These are phyloP conservation scores for Chrysanthemum lavandulifolium DNA, from an alignment of 129 eudicot species.

Conservation along the genomic window DNA sequence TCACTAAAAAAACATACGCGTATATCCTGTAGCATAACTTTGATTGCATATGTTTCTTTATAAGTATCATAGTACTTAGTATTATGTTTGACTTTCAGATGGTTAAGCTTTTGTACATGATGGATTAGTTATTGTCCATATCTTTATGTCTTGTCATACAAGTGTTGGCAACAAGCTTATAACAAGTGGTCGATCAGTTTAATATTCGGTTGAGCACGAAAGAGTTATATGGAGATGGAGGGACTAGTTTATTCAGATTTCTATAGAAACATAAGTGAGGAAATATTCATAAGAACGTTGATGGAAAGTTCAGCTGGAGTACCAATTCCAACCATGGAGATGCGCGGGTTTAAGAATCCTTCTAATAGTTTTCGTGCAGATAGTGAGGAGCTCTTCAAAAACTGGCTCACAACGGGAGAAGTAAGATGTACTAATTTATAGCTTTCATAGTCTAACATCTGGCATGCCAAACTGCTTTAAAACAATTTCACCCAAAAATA, in stretches of 20 bases:
- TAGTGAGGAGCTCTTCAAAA: slow-evolving; percentile 70
- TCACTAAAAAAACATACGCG: slow-evolving; percentile 22
- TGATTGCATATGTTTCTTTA: not conserved
- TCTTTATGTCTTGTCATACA: slow-evolving; percentile 13
- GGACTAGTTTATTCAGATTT: slow-evolving; percentile 53
- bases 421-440: slow-evolving; percentile 39
- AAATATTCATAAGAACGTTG: slow-evolving; percentile 51
- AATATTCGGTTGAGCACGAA: slow-evolving; percentile 13
- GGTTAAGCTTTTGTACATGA: slow-evolving; percentile 3
- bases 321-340: slow-evolving; percentile 64
- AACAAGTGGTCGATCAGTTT: not conserved
- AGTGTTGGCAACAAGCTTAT: slow-evolving; percentile 3
- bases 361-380: slow-evolving; percentile 48
- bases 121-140: slow-evolving; percentile 6
- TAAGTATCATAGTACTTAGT: not conserved
- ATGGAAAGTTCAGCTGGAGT: slow-evolving; percentile 61
- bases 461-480: too few species aligned
- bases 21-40: slow-evolving; percentile 13
- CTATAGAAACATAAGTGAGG: slow-evolving; percentile 62
- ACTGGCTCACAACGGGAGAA: slow-evolving; percentile 72
- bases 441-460: too few species aligned
- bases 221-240: slow-evolving; percentile 44
- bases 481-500: too few species aligned
- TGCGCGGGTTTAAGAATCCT: slow-evolving; percentile 55
- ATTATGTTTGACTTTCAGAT: slow-evolving; percentile 16